phyloP scores from a whole-genome alignment of 495 filamentous ascomycete species.

The Umbilicaria muhlenbergii region DNA sequence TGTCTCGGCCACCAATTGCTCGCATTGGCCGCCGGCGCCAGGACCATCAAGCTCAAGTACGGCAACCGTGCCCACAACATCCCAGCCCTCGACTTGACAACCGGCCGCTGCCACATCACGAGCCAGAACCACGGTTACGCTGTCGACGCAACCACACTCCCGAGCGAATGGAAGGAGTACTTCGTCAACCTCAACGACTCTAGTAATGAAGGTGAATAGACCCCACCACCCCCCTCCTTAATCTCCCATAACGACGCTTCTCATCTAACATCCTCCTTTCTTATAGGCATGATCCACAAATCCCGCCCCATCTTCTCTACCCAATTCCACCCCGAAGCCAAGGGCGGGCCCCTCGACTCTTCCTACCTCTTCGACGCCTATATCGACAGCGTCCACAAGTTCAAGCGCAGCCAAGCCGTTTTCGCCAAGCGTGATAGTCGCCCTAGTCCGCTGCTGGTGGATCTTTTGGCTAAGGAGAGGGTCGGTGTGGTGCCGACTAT shows the following conservation, averaged over 20 bases:
- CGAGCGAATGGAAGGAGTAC: slow-evolving; percentile 85
- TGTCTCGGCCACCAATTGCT: slow-evolving; percentile 88
- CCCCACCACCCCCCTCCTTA: not conserved
- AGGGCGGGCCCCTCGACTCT: slow-evolving; percentile 87
- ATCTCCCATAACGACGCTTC: not conserved
- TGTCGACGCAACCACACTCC: slow-evolving; percentile 72
- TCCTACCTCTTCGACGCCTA: slow-evolving; percentile 94
- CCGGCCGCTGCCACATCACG: slow-evolving; percentile 95
- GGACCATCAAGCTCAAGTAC: slow-evolving; percentile 93
- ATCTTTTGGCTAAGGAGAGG: slow-evolving; percentile 82
- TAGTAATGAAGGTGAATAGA: slow-evolving; percentile 59
- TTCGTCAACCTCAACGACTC: slow-evolving; percentile 95
- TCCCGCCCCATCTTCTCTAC: slow-evolving; percentile 94
- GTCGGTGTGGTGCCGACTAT: slow-evolving; percentile 68
- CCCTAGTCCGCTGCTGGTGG: slow-evolving; percentile 73
- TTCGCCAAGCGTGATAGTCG: slow-evolving; percentile 56
- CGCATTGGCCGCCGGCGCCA: slow-evolving; percentile 75
- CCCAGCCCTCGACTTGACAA: slow-evolving; percentile 82
- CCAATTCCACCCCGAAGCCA: slow-evolving; percentile 97
- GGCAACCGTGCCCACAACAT: slow-evolving; percentile 99
- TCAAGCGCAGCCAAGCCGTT: slow-evolving; percentile 64
- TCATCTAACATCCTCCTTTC: slow-evolving; percentile 11
- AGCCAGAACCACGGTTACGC: slow-evolving; percentile 98
- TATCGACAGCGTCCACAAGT: slow-evolving; percentile 71
- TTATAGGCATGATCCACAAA: slow-evolving; percentile 68